Evolutionary conservation across 2,329 filamentous ascomycete genomes (phyloP).

Genomic region (Myriosclerotinia scirpicola): DNA sequence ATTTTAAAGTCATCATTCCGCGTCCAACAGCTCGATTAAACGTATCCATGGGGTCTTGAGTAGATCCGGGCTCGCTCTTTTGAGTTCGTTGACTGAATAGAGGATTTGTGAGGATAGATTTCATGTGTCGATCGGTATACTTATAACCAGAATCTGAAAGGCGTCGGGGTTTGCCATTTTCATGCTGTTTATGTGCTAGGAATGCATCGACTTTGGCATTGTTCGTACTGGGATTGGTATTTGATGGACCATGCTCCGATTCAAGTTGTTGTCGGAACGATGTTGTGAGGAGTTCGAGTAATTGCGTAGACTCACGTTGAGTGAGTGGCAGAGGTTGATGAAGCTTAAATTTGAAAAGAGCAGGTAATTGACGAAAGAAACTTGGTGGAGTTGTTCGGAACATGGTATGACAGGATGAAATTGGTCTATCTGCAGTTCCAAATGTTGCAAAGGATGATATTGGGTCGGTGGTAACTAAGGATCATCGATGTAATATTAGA

Average conservation of each 20-base stretch:
- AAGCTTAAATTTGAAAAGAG: constrained; percentile 47
- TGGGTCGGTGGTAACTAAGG: not conserved
- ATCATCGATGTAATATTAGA: not conserved
- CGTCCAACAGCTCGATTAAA: constrained; percentile 38
- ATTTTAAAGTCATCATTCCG: constrained; percentile 38
- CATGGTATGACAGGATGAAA: constrained; percentile 20
- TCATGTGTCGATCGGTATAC: constrained; percentile 48
- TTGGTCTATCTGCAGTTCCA: constrained; percentile 48
- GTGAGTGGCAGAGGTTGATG: constrained; percentile 53
- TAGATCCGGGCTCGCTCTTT: not conserved
- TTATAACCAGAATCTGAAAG: constrained; percentile 27
- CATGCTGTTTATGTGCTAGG: not conserved
- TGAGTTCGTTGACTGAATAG: constrained; percentile 41
- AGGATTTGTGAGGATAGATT: constrained; percentile 52
- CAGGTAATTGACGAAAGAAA: constrained; percentile 50
- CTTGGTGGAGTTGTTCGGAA: constrained; percentile 54
- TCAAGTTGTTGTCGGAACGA: constrained; percentile 65
- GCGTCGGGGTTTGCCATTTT: constrained; percentile 28
- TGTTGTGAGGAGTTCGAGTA: constrained; percentile 59
- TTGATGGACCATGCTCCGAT: constrained; percentile 47
- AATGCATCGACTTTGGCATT: constrained; percentile 1
- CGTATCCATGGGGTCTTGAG: constrained; percentile 36
- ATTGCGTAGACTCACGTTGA: constrained; percentile 56
- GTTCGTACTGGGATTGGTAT: constrained; percentile 35
- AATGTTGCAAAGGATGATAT: constrained; percentile 47